Conservation (phyloP, 768 basidiomycete genomes). For the Russula abietina region DNA sequence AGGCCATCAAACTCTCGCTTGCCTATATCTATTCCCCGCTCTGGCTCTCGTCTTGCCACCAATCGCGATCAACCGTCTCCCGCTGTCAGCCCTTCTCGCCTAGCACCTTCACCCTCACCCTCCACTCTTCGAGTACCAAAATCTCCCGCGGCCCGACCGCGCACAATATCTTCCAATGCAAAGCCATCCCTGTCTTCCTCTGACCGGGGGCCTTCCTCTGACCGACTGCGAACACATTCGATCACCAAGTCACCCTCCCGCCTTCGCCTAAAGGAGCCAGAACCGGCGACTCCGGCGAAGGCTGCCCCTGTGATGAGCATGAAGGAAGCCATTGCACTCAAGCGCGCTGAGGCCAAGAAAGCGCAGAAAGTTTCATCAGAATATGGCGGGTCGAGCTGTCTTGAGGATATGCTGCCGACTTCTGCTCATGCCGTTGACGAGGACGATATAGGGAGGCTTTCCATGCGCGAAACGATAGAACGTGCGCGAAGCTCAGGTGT, state of each 20-base stretch:
- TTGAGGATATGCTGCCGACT: conserved; percentile 47
- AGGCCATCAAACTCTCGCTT: conserved; percentile 14
- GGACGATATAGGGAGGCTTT: conserved; percentile 57
- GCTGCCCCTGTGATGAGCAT: conserved; percentile 42
- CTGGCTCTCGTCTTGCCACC: neutral
- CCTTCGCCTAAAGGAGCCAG: neutral
- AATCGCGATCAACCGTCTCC: neutral
- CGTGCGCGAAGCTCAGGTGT: conserved; percentile 73
- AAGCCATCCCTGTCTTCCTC: neutral
- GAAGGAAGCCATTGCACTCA: conserved; percentile 74
- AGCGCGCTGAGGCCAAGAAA: conserved; percentile 74
- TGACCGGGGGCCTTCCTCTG: neutral
- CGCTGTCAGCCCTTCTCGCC: neutral
- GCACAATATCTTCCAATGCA: conserved; percentile 4
- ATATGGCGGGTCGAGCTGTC: conserved; percentile 32
- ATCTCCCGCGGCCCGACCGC: conserved; percentile 2
- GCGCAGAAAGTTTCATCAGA: conserved; percentile 28
- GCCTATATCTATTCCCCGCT: neutral
- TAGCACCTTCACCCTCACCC: neutral
- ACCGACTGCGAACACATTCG: conserved; percentile 5
- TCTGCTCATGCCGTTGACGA: conserved; percentile 34
- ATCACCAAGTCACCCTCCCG: neutral
- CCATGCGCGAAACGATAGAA: conserved; percentile 69
- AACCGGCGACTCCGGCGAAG: conserved; percentile 30
- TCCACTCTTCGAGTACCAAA: conserved; percentile 10